Percentiles rank a stretch among this genome's conserved stretches.
Evolutionary conservation across 108 stramenopile genomes (phyloP).

Genomic region (Ochromonas danica): DNA sequence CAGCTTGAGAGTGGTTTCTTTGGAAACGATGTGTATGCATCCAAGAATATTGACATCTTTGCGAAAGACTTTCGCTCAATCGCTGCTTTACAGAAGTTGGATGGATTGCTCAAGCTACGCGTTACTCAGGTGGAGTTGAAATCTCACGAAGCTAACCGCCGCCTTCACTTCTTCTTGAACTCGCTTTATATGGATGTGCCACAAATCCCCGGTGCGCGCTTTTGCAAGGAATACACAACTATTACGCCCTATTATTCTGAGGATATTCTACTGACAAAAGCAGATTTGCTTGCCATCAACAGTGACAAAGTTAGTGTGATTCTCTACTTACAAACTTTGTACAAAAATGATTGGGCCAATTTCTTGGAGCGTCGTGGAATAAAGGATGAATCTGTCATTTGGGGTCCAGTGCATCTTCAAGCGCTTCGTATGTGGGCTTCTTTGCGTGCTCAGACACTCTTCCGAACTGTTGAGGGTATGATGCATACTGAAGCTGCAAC

Average conservation of each 20-base stretch:
- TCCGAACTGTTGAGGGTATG: slow-evolving; percentile 93
- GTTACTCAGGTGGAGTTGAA: slow-evolving; percentile 91
- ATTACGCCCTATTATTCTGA: slow-evolving; percentile 96
- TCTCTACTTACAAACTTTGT: slow-evolving; percentile 81
- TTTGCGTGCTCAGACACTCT: slow-evolving; percentile 89
- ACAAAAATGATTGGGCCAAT: slow-evolving; percentile 87
- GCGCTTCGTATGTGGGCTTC: slow-evolving; percentile 94
- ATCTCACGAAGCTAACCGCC: slow-evolving; percentile 84
- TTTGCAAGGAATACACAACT: slow-evolving; percentile 91
- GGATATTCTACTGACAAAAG: slow-evolving; percentile 85
- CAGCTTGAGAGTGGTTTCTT: slow-evolving; percentile 90
- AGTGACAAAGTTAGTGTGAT: slow-evolving; percentile 88
- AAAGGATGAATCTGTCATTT: slow-evolving; percentile 73
- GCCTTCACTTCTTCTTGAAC: slow-evolving; percentile 95
- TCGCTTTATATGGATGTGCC: slow-evolving; percentile 99
- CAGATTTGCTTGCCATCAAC: slow-evolving; percentile 76
- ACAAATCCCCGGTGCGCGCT: slow-evolving; percentile 57
- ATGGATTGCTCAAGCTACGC: slow-evolving; percentile 83
- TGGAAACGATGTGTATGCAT: slow-evolving; percentile 91
- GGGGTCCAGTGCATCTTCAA: slow-evolving; percentile 74
- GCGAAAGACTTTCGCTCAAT: slow-evolving; percentile 55
- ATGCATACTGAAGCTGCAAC: slow-evolving; percentile 97
- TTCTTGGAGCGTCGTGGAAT: slow-evolving; percentile 83
- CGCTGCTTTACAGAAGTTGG: slow-evolving; percentile 53
- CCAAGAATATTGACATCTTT: slow-evolving; percentile 75